These are phyloP conservation scores for Candida dajiaensis DNA, from an alignment of 805 yeast genomes.

Conservation along the genomic window DNA sequence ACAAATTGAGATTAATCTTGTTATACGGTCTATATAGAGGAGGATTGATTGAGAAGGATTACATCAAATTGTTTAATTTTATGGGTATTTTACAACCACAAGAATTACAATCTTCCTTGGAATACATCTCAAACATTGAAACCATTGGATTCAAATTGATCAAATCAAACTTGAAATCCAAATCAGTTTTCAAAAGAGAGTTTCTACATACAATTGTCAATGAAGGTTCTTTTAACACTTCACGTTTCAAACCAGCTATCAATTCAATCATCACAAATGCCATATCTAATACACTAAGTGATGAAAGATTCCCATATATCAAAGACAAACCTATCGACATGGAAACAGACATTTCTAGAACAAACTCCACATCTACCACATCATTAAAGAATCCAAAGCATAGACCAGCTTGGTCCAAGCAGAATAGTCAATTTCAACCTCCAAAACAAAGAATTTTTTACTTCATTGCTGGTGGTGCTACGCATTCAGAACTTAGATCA, in stretches of 20 bases:
- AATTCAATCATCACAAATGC: slow-evolving; percentile 51
- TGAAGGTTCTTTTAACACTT: slow-evolving; percentile 45
- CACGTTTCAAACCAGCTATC: slow-evolving; percentile 69
- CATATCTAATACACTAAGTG: slow-evolving; percentile 47
- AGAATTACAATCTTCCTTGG: slow-evolving; percentile 39
- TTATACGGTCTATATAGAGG: slow-evolving; percentile 77
- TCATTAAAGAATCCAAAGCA: slow-evolving; percentile 68
- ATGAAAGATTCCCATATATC: slow-evolving; percentile 61
- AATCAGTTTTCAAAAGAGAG: slow-evolving; percentile 38
- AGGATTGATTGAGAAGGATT: slow-evolving; percentile 72
- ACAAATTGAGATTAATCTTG: slow-evolving; percentile 69
- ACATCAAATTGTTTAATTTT: slow-evolving; percentile 60
- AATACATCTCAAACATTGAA: slow-evolving; percentile 52
- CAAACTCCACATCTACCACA: slow-evolving; percentile 30
- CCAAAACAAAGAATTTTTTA: slow-evolving; percentile 68
- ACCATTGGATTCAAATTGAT: slow-evolving; percentile 53
- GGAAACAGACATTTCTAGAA: slow-evolving; percentile 27
- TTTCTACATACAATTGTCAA: slow-evolving; percentile 48
- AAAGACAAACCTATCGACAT: slow-evolving; percentile 64
- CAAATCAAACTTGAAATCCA: slow-evolving; percentile 34
- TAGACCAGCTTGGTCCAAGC: slow-evolving; percentile 72
- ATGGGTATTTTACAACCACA: slow-evolving; percentile 33
- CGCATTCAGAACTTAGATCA: slow-evolving; percentile 74
- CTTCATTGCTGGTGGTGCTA: slow-evolving; percentile 85
- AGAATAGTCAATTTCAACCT: slow-evolving; percentile 27